phyloP scores from a whole-genome alignment of 352 stramenopile genomes.

The Pythium chondricola region DNA sequence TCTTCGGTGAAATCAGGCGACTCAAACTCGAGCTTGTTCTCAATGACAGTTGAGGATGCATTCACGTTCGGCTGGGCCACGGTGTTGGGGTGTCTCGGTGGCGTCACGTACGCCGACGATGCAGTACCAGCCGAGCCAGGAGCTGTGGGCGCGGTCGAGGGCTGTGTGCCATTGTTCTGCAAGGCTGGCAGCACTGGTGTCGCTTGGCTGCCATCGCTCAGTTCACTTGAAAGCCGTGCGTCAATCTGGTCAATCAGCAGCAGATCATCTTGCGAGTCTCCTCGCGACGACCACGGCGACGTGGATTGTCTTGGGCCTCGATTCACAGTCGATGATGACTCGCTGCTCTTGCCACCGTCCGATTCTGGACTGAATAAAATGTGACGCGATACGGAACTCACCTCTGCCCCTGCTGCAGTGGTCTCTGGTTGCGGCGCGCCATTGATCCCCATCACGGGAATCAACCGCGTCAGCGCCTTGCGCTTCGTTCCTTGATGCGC shows the following conservation, averaged over 20 bases:
- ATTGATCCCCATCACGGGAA: background rate
- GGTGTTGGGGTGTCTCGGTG: slow-evolving; percentile 4
- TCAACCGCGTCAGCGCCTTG: slow-evolving; percentile 13
- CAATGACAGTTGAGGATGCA: slow-evolving; percentile 2
- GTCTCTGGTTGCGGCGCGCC: too few relatives aligned
- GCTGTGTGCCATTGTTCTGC: background rate
- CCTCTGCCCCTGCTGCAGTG: too few relatives aligned
- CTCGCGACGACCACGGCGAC: background rate
- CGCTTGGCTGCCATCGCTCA: background rate
- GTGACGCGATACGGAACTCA: slow-evolving; percentile 28
- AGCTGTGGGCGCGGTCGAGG: slow-evolving; percentile 1
- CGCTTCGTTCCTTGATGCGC: slow-evolving; percentile 6
- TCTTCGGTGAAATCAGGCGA: slow-evolving; percentile 67
- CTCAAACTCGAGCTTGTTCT: slow-evolving; percentile 39
- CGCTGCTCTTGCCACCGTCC: background rate
- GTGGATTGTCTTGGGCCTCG: background rate
- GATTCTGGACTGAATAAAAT: slow-evolving; percentile 42
- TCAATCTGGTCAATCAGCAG: slow-evolving; percentile 49
- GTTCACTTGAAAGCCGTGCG: slow-evolving; percentile 16
- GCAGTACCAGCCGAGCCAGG: background rate
- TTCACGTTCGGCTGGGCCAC: too few relatives aligned
- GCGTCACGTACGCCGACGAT: slow-evolving; percentile 3
- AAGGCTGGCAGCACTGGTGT: background rate
- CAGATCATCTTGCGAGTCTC: slow-evolving; percentile 56
- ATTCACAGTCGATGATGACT: background rate